Evolutionary conservation across 2,329 filamentous ascomycete genomes (phyloP), one percentile per base, ranked within the genome.

Genomic region (Teratosphaeria epicoccoides): DNA sequence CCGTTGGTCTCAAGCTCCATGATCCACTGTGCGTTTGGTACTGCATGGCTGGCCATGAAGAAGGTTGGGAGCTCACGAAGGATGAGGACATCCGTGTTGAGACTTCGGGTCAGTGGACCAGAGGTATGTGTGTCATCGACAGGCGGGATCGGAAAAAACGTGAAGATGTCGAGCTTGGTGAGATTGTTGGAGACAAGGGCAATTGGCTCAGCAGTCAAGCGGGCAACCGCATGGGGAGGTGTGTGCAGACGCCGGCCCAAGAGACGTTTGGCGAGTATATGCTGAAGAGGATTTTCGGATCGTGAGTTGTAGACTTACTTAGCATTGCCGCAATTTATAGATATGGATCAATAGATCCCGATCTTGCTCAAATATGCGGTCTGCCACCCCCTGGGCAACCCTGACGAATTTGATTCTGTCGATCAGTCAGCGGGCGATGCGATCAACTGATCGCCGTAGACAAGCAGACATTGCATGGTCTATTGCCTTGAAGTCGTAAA

Each of bases 101-200:
- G 71, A 94, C 89, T 0, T 73, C 80, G 2, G 93, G 91, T 1
- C 93, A 97, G 73, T 98, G 93, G 93, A 95, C 90, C 45, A 77
- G 88, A 52, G 62, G 93, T 1, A 90, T 93, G 83, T 90, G 89
- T 64, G 77, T 97, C 26, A 75, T 89, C 40, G 93, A 98, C 73
- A 77, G 82, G 29, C 78, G 93, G 44, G 70, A 72, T 33, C 71
- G 81, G 50, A 74, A 71, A 56, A 80, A 81, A 63, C 75, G 71
- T 66, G 54, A 71, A 63, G 54, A 68, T 6, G 68, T 61, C 22
- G 68, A 76, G 48, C 76, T 77, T 22, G 72, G 75, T 44, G 77
- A 79, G 58, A 77, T 83, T 25, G 76, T 83, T 0, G 86, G 84
- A 40, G 91, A 97, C 67, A 75, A 82, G 69, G 66, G 80, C 60